phyloP scores from a whole-genome alignment of 352 stramenopile species.

The Phytophthora sp. region DNA sequence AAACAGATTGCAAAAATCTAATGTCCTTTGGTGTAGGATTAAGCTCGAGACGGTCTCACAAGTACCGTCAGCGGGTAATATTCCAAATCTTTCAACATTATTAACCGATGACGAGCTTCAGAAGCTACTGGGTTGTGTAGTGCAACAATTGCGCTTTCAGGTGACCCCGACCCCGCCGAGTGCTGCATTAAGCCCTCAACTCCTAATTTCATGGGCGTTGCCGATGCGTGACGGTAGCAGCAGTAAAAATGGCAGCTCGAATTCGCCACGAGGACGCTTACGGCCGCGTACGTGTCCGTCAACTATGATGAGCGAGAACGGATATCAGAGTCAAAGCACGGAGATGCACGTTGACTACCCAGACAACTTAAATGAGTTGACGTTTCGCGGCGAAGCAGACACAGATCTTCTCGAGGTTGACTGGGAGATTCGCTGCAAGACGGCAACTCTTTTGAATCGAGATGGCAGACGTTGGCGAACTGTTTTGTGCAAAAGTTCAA shows the following conservation, averaged over 20 bases:
- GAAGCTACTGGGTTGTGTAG: conserved; percentile 59
- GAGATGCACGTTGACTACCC: conserved; percentile 23
- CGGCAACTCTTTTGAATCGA: conserved; percentile 19
- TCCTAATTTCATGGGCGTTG: conserved; percentile 30
- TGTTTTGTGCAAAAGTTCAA: conserved; percentile 21
- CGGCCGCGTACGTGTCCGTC: conserved; percentile 59
- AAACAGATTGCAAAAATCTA: no score
- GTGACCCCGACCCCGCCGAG: conserved; percentile 20
- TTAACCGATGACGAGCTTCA: conserved; percentile 70
- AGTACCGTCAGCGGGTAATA: conserved; percentile 51
- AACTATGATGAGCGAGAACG: conserved; percentile 47
- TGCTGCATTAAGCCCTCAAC: conserved; percentile 2
- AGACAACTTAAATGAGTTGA: conserved; percentile 19
- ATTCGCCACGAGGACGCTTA: conserved; percentile 20
- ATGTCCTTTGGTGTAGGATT: conserved; percentile 48
- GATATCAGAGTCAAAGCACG: conserved; percentile 9
- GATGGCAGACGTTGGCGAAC: conserved; percentile 21
- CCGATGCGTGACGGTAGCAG: conserved; percentile 3
- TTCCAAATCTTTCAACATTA: conserved; percentile 68
- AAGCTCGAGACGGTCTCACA: conserved; percentile 72
- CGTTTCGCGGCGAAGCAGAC: conserved; percentile 16
- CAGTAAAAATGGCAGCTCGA: not conserved
- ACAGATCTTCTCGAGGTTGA: conserved; percentile 16
- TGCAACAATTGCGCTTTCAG: conserved; percentile 61
- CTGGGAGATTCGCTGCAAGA: conserved; percentile 27